Percentiles rank a stretch among this genome's conserved stretches.
These are phyloP conservation scores for Gracilaria domingensis DNA, from an alignment of 23 red algal genomes.

Conservation along the genomic window DNA sequence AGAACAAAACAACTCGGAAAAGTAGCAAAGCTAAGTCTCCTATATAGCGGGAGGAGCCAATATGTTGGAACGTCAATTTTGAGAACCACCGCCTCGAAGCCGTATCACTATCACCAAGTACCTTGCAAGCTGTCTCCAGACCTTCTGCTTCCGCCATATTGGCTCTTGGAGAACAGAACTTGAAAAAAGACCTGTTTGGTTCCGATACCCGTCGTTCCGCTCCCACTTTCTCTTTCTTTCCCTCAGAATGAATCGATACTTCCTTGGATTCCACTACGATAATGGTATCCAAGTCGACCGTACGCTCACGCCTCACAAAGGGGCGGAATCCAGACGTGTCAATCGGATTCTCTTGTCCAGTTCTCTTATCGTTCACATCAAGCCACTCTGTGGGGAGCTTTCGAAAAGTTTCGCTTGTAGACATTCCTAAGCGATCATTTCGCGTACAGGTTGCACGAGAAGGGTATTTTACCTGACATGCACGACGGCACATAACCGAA, in stretches of 20 bases:
- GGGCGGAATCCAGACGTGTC: not conserved
- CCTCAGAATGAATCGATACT: not conserved
- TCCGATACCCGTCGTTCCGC: not conserved
- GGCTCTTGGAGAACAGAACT: not conserved
- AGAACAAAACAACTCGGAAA: constrained; percentile 8
- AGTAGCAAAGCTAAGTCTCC: not conserved
- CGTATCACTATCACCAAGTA: not conserved
- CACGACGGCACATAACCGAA: not conserved
- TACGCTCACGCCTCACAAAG: not conserved
- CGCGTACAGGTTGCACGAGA: not conserved
- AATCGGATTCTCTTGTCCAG: not conserved
- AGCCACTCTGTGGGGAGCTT: constrained; percentile 57
- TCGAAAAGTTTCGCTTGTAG: constrained; percentile 40
- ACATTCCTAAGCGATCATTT: constrained; percentile 45
- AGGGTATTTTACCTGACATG: not conserved
- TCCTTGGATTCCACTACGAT: constrained; percentile 30
- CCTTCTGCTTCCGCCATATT: not conserved
- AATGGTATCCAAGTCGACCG: constrained; percentile 42
- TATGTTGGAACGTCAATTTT: constrained; percentile 16
- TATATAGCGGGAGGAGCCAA: constrained; percentile 21
- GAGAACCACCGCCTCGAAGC: not conserved
- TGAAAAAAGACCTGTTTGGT: not conserved
- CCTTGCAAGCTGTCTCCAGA: not conserved
- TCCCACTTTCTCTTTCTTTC: not conserved
- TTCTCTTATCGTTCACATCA: constrained; percentile 35